A percentile compares a stretch with the other conserved stretches of the same genome.
Evolutionary conservation across 2,329 filamentous ascomycete genomes (phyloP).

Genomic region (Aciculosporium take): DNA sequence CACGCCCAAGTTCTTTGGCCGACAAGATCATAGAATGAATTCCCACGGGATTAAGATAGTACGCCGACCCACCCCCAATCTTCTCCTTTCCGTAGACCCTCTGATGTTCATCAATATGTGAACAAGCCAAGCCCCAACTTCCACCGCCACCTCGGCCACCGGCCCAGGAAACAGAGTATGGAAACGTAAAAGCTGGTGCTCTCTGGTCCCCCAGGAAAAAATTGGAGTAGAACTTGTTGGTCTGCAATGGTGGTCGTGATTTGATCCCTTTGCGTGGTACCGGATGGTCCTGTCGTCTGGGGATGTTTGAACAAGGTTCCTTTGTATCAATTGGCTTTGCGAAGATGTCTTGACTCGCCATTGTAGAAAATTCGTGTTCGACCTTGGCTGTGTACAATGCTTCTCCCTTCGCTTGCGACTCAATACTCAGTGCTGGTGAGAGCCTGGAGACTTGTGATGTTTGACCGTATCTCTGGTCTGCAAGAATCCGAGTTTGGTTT

Average conservation of each 20-base stretch:
- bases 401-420: not conserved
- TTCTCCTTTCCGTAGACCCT: conserved; percentile 49
- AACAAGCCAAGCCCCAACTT: conserved; percentile 67
- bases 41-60: conserved; percentile 68
- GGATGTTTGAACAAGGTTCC: conserved; percentile 34
- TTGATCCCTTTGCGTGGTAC: conserved; percentile 38
- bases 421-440: too few relatives aligned
- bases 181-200: conserved; percentile 58
- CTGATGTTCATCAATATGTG: conserved; percentile 56
- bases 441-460: not conserved
- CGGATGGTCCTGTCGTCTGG: conserved; percentile 40
- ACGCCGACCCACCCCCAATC: conserved; percentile 45
- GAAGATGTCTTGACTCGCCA: conserved; percentile 36
- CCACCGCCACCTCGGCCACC: conserved; percentile 45
- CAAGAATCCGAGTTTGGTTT: not conserved
- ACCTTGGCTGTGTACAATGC: not conserved
- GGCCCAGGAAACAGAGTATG: conserved; percentile 56
- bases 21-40: conserved; percentile 73
- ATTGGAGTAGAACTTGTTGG: conserved; percentile 74
- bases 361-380: conserved; percentile 6
- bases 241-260: conserved; percentile 40
- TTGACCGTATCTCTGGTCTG: not conserved
- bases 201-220: conserved; percentile 63
- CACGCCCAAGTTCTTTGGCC: conserved; percentile 53
- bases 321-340: conserved; percentile 37